Evolutionary conservation across 2,329 filamentous ascomycete species (phyloP).

Genomic region (Xylaria multiplex): DNA sequence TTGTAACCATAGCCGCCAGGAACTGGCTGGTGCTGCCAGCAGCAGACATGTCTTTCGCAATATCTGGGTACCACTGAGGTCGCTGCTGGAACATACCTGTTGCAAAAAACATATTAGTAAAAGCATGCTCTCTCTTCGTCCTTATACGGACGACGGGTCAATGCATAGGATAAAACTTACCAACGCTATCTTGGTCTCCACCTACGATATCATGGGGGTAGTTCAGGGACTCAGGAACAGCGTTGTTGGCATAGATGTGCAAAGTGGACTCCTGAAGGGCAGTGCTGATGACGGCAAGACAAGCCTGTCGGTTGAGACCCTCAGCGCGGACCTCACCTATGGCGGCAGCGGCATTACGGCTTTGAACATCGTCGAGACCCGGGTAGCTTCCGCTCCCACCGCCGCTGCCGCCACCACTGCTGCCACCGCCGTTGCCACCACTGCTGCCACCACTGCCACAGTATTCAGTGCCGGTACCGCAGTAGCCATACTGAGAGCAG

Average conservation of each 20-base stretch:
- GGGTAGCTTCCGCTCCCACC: slow-evolving; percentile 22
- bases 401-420: background rate
- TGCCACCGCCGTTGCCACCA: slow-evolving; percentile 1
- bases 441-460: slow-evolving; percentile 19
- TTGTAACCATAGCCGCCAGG: slow-evolving; percentile 21
- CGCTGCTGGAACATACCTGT: slow-evolving; percentile 25
- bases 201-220: slow-evolving; percentile 28
- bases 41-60: slow-evolving; percentile 26
- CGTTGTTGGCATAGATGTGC: slow-evolving; percentile 30
- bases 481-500: slow-evolving; percentile 29
- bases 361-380: slow-evolving; percentile 26
- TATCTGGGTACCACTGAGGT: slow-evolving; percentile 26
- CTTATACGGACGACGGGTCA: slow-evolving; percentile 22
- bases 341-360: slow-evolving; percentile 24
- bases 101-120: slow-evolving; percentile 27
- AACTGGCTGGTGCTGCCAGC: slow-evolving; percentile 24
- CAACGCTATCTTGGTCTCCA: slow-evolving; percentile 27
- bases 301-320: slow-evolving; percentile 28
- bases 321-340: slow-evolving; percentile 24
- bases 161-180: slow-evolving; percentile 27
- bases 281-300: slow-evolving; percentile 28
- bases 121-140: slow-evolving; percentile 25
- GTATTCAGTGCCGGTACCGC: slow-evolving; percentile 25
- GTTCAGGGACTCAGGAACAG: slow-evolving; percentile 28
- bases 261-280: slow-evolving; percentile 28